Percentiles rank a stretch among this genome's conserved stretches.
Conservation (phyloP, 257 asterid genomes). For the Solanum virginianum region DNA sequence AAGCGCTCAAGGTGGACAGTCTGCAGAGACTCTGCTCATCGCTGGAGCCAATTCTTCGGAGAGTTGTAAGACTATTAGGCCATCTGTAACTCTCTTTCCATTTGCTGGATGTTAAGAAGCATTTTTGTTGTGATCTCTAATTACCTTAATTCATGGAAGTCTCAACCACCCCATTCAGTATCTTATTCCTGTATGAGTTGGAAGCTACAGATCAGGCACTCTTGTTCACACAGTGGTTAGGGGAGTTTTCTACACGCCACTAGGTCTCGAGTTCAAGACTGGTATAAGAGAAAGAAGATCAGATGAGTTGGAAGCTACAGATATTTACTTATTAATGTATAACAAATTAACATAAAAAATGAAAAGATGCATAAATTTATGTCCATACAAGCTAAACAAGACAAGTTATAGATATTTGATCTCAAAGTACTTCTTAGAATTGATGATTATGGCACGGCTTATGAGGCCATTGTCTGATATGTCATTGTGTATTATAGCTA, state of each 20-base stretch:
- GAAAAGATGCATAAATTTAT: background rate
- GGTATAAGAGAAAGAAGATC: too few species aligned
- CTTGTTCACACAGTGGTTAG: too few species aligned
- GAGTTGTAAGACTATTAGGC: slow-evolving; percentile 63
- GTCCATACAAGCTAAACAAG: background rate
- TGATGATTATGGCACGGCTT: background rate
- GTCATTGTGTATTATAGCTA: background rate
- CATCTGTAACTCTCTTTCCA: background rate
- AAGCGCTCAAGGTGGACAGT: slow-evolving; percentile 89
- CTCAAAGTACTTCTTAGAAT: background rate
- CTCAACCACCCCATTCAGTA: background rate
- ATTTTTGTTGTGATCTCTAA: background rate
- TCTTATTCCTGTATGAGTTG: background rate
- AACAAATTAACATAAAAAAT: background rate
- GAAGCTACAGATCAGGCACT: background rate
- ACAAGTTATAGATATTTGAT: background rate
- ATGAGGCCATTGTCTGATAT: background rate
- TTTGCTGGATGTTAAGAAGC: background rate
- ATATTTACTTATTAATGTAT: background rate
- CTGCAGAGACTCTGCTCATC: slow-evolving; percentile 95
- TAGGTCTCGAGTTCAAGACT: too few species aligned
- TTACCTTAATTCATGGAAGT: background rate
- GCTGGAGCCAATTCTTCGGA: slow-evolving; percentile 87
- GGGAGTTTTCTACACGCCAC: too few species aligned
- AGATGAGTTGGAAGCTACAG: background rate